A percentile compares a stretch with the other conserved stretches of the same genome.
These are phyloP conservation scores for Hypoxylon sp. DNA, from an alignment of 2,329 filamentous ascomycete species.

Conservation along the genomic window DNA sequence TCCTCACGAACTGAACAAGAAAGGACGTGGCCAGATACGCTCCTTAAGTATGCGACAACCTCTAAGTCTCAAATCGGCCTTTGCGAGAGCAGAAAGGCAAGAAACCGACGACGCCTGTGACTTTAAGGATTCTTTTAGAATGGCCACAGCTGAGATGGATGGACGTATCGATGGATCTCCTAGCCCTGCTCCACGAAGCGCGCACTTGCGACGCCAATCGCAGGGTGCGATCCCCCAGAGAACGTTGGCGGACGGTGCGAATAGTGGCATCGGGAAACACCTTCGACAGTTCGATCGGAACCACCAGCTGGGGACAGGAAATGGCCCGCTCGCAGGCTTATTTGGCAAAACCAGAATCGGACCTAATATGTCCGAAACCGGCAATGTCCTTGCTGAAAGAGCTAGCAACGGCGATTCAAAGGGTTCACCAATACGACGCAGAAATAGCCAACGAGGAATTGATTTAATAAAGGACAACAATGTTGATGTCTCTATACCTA, in stretches of 20 bases:
- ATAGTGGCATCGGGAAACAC: constrained; percentile 45
- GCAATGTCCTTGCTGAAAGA: constrained; percentile 46
- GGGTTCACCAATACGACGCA: constrained; percentile 37
- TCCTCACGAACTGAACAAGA: constrained; percentile 14
- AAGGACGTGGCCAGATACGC: constrained; percentile 9
- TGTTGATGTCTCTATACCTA: constrained; percentile 25
- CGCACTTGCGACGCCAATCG: constrained; percentile 35
- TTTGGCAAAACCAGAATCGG: constrained; percentile 49
- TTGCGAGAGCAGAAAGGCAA: constrained; percentile 41
- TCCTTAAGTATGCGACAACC: constrained; percentile 43
- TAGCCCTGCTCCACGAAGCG: constrained; percentile 44
- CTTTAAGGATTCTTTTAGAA: constrained; percentile 41
- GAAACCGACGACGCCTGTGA: constrained; percentile 38
- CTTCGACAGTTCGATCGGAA: constrained; percentile 45
- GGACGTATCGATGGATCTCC: constrained; percentile 43
- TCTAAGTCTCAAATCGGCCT: constrained; percentile 42
- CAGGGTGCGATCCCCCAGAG: constrained; percentile 24
- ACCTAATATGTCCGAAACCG: constrained; percentile 50
- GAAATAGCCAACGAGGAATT: constrained; percentile 31
- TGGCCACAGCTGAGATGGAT: constrained; percentile 42
- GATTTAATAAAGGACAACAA: constrained; percentile 23
- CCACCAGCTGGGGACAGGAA: constrained; percentile 40
- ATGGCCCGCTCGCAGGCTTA: constrained; percentile 44
- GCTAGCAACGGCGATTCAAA: constrained; percentile 48
- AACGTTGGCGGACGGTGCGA: constrained; percentile 39